Evolutionary conservation across 441 rosid genomes (phyloP), one percentile per base, ranked within the genome.

Genomic region (Croton setiger): DNA sequence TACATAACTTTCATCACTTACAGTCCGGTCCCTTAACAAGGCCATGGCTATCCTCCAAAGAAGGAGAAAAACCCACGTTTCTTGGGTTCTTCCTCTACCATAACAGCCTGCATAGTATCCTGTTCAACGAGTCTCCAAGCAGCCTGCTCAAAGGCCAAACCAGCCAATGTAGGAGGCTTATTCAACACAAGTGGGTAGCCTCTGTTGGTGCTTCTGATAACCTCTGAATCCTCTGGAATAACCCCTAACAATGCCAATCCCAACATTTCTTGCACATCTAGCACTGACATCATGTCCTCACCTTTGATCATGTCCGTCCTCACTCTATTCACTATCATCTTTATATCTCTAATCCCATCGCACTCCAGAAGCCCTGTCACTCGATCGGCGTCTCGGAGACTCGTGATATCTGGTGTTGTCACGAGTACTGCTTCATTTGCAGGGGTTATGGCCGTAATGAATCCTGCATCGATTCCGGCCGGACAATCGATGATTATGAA

Each of bases 81-180:
- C 82, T 93, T 91, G 8, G 98, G 98, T 79, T 89, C 96, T 72
- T 91, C 97, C 82, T 93, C 97, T 33, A 89, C 67, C 96, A 93
- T 86, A 60, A 93, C 98, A 76, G 98, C 96, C 79, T 86, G 80
- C 97, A 93, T 91, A 45, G 91, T 91, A 77, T 93, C 97, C 83
- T 89, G 96, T 84, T 91, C 96, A 21, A 93, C 97, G 21, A 93
- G 89, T 73, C 98, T 86, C 98, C 98, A 93, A 7, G 97, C 98
- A 4, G 98, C 97, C 82, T 93, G 98, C 84, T 93, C 97, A 10
- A 93, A 91, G 0, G 98, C 97, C 86, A 93, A 67, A 21, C 97
- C 98, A 3, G 96, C 98, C 81, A 94, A 76, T n/a, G 97, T 91
- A 0, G 96, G 98, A 0, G 98, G 98, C 82, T 84, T 86, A 66